Conservation (phyloP, 2,329 filamentous ascomycete genomes). For the Graphilbum sp. region DNA sequence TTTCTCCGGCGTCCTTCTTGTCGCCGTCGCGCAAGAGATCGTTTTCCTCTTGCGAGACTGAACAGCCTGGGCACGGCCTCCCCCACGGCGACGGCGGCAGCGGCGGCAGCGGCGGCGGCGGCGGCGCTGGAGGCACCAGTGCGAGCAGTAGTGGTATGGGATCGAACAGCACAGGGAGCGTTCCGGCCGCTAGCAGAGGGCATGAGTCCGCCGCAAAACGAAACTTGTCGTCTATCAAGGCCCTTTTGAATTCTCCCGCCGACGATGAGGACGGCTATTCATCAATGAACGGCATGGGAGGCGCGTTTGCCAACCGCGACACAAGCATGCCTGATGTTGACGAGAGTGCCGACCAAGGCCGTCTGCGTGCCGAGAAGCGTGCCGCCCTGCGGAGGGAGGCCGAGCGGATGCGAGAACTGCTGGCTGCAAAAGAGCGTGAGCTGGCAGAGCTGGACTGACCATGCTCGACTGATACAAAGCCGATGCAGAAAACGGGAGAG, state of each 20-base stretch:
- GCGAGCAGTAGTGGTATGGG: constrained; percentile 5
- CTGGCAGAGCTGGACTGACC: constrained; percentile 29
- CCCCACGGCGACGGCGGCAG: constrained; percentile 1
- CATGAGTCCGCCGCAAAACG: constrained; percentile 40
- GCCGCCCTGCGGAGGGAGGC: constrained; percentile 55
- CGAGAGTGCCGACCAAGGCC: not conserved
- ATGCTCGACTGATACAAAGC: not conserved
- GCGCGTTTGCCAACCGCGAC: constrained; percentile 9
- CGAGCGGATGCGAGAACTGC: constrained; percentile 56
- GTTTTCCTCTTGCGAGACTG: constrained; percentile 43
- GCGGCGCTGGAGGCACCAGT: no score
- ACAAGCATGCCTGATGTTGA: constrained; percentile 12
- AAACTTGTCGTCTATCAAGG: constrained; percentile 53
- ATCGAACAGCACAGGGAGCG: constrained; percentile 8
- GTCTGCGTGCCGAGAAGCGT: constrained; percentile 36
- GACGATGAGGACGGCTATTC: constrained; percentile 19
- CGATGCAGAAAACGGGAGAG: no score
- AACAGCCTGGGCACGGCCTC: constrained; percentile 12
- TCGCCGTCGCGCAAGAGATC: constrained; percentile 49
- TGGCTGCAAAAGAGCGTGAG: constrained; percentile 60
- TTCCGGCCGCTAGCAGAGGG: constrained; percentile 18
- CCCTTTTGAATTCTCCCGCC: constrained; percentile 47
- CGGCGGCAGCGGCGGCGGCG: not conserved
- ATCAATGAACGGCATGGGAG: constrained; percentile 7
- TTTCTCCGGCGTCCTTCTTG: constrained; percentile 44